Conservation (phyloP, 129 eudicot genomes). For the Dittrichia graveolens region DNA sequence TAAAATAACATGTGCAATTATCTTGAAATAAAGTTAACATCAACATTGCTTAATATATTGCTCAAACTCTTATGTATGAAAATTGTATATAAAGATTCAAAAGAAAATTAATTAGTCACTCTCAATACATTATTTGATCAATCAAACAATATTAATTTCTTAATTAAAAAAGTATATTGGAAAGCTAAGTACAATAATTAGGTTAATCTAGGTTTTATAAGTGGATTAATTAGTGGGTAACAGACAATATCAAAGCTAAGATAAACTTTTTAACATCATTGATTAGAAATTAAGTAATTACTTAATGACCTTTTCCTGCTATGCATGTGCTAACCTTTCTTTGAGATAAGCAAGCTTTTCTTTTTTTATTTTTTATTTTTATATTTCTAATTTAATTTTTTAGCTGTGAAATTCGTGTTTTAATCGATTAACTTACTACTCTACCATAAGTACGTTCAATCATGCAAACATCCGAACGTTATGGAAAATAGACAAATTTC, state of each 20-base stretch:
- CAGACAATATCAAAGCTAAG: slow-evolving; percentile 10
- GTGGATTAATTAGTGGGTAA: slow-evolving; percentile 18
- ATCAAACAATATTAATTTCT: neutral
- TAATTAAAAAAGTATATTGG: neutral
- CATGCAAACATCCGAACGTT: too few relatives aligned
- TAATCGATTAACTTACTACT: too few relatives aligned
- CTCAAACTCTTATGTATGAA: too few relatives aligned
- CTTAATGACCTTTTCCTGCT: slow-evolving; percentile 7
- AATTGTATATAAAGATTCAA: too few relatives aligned
- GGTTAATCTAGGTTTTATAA: neutral
- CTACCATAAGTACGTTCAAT: too few relatives aligned
- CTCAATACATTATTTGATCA: neutral
- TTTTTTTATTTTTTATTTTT: neutral
- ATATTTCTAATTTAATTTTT: neutral
- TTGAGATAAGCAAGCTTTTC: neutral
- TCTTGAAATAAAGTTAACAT: too few relatives aligned
- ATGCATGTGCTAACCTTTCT: slow-evolving; percentile 8
- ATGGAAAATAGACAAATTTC: too few relatives aligned
- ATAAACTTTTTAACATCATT: slow-evolving; percentile 8
- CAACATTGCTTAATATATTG: too few relatives aligned
- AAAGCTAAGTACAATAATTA: neutral
- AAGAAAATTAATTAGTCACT: neutral
- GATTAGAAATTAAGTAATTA: slow-evolving; percentile 1
- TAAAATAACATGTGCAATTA: too few relatives aligned
- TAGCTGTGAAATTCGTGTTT: too few relatives aligned